Percentiles rank a stretch among this genome's conserved stretches.
phyloP scores from a whole-genome alignment of 305 asterid species.

The Rubia occidens region DNA sequence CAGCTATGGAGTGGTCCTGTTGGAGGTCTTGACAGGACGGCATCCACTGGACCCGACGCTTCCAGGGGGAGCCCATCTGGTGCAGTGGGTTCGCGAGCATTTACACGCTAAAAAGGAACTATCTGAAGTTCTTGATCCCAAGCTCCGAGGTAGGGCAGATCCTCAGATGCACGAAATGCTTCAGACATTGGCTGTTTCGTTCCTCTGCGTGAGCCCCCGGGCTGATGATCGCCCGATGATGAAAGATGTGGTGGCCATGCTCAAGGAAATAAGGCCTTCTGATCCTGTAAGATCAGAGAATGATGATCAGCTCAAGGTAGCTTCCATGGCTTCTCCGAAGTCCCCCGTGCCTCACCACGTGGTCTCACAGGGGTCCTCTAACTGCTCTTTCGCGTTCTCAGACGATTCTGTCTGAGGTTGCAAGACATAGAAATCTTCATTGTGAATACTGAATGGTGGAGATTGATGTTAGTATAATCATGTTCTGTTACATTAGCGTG shows the following conservation, averaged over 20 bases:
- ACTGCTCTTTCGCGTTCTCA: conserved; percentile 81
- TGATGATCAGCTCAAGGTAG: conserved; percentile 42
- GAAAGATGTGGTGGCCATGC: conserved; percentile 97
- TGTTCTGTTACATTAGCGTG: conserved; percentile 18
- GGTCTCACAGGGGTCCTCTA: conserved; percentile 55
- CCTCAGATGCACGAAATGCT: conserved; percentile 95
- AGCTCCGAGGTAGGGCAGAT: conserved; percentile 82
- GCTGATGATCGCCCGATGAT: conserved; percentile 74
- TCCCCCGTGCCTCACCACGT: conserved; percentile 36
- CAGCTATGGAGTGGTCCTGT: conserved; percentile 75
- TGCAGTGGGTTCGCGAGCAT: conserved; percentile 83
- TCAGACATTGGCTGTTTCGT: conserved; percentile 81
- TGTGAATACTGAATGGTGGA: conserved; percentile 29
- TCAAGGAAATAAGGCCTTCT: conserved; percentile 60
- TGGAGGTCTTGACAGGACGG: conserved; percentile 90
- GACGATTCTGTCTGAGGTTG: conserved; percentile 52
- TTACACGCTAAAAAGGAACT: conserved; percentile 56
- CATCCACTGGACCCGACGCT: conserved; percentile 90
- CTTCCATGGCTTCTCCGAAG: conserved; percentile 29
- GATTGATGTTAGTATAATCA: conserved; percentile 16
- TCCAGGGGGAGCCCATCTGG: conserved; percentile 82
- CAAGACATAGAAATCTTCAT: background rate
- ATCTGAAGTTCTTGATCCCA: conserved; percentile 66
- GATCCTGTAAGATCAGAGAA: conserved; percentile 48
- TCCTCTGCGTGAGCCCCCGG: conserved; percentile 62